Evolutionary conservation across 345 rosid species (phyloP).

Genomic region (Kandelia obovata): DNA sequence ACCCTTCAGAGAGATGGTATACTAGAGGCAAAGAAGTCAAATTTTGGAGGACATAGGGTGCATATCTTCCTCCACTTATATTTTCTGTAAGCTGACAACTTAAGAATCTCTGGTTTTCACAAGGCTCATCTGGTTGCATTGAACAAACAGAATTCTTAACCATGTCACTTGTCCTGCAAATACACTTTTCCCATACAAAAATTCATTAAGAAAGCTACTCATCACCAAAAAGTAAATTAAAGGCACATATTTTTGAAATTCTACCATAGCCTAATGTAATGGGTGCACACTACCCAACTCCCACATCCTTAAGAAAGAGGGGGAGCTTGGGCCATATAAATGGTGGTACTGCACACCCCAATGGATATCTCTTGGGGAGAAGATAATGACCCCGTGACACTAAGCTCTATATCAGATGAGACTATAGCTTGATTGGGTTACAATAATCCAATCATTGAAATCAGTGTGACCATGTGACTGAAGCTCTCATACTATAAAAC

Average conservation of each 20-base stretch:
- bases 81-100: slow-evolving; percentile 34
- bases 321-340: too few relatives aligned
- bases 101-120: slow-evolving; percentile 37
- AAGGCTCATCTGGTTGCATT: slow-evolving; percentile 34
- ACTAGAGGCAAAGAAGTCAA: slow-evolving; percentile 75
- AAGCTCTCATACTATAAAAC: not conserved
- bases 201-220: not conserved
- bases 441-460: too few relatives aligned
- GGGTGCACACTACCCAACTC: too few relatives aligned
- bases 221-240: too few relatives aligned
- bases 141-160: slow-evolving; percentile 53
- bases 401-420: not conserved
- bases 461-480: not conserved
- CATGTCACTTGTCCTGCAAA: slow-evolving; percentile 78
- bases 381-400: too few relatives aligned
- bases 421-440: too few relatives aligned
- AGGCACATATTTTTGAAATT: not conserved
- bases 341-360: too few relatives aligned
- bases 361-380: too few relatives aligned
- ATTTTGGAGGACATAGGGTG: slow-evolving; percentile 89
- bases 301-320: too few relatives aligned
- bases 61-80: slow-evolving; percentile 53
- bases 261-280: not conserved
- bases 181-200: slow-evolving; percentile 40
- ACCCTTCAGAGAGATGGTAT: slow-evolving; percentile 60